Percentiles rank a stretch among this genome's conserved stretches.
Conservation (phyloP, 176 grass and related monocot genomes). For the Hyparrhenia diplandra region DNA sequence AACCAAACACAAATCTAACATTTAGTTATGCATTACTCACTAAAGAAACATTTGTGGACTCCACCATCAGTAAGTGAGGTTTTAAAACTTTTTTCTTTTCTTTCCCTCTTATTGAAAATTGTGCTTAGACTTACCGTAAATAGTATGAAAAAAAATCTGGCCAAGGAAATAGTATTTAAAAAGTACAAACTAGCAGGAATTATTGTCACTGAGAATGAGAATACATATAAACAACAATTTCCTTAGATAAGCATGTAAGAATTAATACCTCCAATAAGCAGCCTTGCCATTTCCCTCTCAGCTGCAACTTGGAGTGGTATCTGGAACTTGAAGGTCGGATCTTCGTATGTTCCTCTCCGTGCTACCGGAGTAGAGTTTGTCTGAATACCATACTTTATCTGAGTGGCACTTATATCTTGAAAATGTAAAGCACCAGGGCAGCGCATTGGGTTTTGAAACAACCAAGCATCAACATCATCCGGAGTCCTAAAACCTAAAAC, state of each 20-base stretch:
- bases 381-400: constrained; percentile 87
- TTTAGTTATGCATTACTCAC: not conserved
- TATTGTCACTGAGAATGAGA: not conserved
- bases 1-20: constrained; percentile 23
- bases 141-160: not conserved
- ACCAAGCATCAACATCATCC: constrained; percentile 82
- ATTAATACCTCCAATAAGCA: constrained; percentile 78
- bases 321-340: constrained; percentile 97
- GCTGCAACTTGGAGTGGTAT: constrained; percentile 98
- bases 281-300: constrained; percentile 94
- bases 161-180: not conserved
- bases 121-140: not conserved
- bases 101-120: not conserved
- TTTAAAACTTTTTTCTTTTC: not conserved
- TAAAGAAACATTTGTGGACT: not conserved
- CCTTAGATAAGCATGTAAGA: not conserved
- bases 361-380: constrained; percentile 91
- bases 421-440: constrained; percentile 94
- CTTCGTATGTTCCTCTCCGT: constrained; percentile 76
- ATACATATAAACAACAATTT: not conserved
- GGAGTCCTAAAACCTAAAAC: constrained; percentile 72
- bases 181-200: constrained; percentile 3
- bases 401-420: constrained; percentile 58
- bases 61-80: not conserved
- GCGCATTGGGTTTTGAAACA: constrained; percentile 70